Base-by-base conservation (phyloP, 768 basidiomycete genomes). In the Rhizopogon roseolus region DNA sequence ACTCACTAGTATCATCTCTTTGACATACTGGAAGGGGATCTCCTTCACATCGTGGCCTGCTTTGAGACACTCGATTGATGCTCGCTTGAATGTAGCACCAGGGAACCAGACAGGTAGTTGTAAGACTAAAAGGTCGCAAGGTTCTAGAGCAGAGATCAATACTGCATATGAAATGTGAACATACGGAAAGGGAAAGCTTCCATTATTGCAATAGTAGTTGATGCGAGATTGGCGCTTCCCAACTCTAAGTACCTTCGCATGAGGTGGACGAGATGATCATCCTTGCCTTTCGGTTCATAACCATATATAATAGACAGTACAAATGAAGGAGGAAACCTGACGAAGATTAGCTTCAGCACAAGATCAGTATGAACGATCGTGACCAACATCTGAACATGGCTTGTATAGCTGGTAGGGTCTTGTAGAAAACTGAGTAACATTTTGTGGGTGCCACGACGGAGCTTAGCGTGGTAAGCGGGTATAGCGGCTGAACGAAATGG, bases 21-120 rank as follows among this genome's bases (percentile, higher is more conserved):
- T 68, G n/a, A 65, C 60, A 36, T 41, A 50, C 8, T 67, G 48
- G 46, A 71, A 73, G 6, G 71, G 69, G 16, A 55, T 49, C 38
- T 72, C 65, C 8, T 61, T 57, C 22, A 68, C 44, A 6, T 54
- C 60, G 5, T 54, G 46, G 11, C 64, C 52, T 10, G 52, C 52
- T 44, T 64, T 50, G 3, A 64, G 57, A 60, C 63, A 65, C 13
- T 50, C 49, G 29, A 52, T 56, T 7, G 71, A 71, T 8, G 27
- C 25, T 41, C 60, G 60, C 52, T 66, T 68, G 53, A 75, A 71
- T 11, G 50, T 41, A 19, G 70, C 71, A 16, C 71, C 70, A 16
- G 74, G 73, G 45, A 73, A 60, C 73, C 72, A 74, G 7, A 53
- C 66, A 66, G 51, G 50, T n/a, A 45, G 27, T 4, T 27, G 38